Evolutionary conservation across 2,329 filamentous ascomycete genomes (phyloP), one percentile per base, ranked within the genome.

Genomic region (Tolypocladium endophyticum): DNA sequence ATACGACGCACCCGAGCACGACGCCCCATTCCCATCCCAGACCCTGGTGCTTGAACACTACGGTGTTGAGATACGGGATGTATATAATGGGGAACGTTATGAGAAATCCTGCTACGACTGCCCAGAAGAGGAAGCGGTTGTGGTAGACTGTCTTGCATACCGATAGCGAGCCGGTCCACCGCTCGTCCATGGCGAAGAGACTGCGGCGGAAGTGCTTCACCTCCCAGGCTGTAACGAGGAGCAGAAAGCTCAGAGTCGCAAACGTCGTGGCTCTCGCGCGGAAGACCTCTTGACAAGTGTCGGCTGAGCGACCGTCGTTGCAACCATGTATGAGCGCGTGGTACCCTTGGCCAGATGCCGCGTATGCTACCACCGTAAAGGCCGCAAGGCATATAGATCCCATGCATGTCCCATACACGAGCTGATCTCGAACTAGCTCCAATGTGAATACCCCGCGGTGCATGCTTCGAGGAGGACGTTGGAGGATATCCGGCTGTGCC

Each of bases 1-100:
- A 69, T 1, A 81, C 71, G 0, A 86, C 78, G 39, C 78, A 81
- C 23, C 82, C 78, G 54, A 81, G 76, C 0, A 90, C 87, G 2
- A 90, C 77, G 1, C 81, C 86, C 88, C 87, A 91, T 67, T 90
- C 87, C 86, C 87, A 89, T 2, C 76, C 79, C 59, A 90, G 86
- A 0, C 81, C 83, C 52, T 78, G 77, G 69, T 90, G 87, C 72
- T 88, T 87, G 74, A 90, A 90, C 2, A 90, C 87, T 3, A 75
- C 72, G 1, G 76, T 78, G 69, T 89, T 88, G 64, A 90, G 77
- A 30, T 81, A 79, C 0, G 87, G 87, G 43, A 90, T 81, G 68
- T 90, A 90, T 30, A 87, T 75, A 33, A 86, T 79, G 0, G 85
- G 84, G 61, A 87, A 86, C 0, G 81, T 83, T 62, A 80, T 76